A percentile compares a stretch with the other conserved stretches of the same genome.
Evolutionary conservation across 2,329 filamentous ascomycete genomes (phyloP).

Genomic region (Apiospora aurea): DNA sequence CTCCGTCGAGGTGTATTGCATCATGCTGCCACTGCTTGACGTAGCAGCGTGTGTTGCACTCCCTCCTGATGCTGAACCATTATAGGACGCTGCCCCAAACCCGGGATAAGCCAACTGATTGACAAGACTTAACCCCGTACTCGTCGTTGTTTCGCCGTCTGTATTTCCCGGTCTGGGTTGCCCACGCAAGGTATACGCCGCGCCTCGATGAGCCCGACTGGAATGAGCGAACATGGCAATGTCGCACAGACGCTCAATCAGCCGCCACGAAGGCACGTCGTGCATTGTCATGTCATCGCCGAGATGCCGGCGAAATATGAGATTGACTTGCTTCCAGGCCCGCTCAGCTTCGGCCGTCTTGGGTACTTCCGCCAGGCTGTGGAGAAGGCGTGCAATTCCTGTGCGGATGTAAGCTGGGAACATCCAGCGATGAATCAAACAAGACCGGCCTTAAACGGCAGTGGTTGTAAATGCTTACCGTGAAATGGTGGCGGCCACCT

Average conservation of each 20-base stretch:
- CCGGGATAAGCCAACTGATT: slow-evolving; percentile 3
- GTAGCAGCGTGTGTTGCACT: background rate
- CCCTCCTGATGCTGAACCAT: background rate
- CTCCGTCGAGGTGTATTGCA: slow-evolving; percentile 12
- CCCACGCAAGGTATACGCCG: slow-evolving; percentile 9
- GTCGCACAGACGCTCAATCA: slow-evolving; percentile 32
- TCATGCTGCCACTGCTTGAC: background rate
- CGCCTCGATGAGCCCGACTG: background rate
- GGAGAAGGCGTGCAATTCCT: slow-evolving; percentile 29
- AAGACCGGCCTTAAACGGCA: no score
- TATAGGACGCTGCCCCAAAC: background rate
- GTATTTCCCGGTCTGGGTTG: background rate
- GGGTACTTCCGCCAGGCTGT: slow-evolving; percentile 30
- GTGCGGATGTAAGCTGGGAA: background rate
- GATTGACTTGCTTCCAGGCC: slow-evolving; percentile 32
- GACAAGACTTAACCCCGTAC: background rate
- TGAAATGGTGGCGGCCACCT: slow-evolving; percentile 30
- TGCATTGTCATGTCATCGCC: slow-evolving; percentile 31
- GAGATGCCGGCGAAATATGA: slow-evolving; percentile 31
- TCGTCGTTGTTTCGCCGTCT: background rate
- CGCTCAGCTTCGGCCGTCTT: slow-evolving; percentile 29
- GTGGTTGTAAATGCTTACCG: background rate
- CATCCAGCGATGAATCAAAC: background rate
- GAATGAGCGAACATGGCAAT: slow-evolving; percentile 32
- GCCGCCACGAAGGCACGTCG: slow-evolving; percentile 30